These are phyloP conservation scores for Trichosporon sp. DNA, from an alignment of 1,284 basidiomycete species.

Conservation along the genomic window DNA sequence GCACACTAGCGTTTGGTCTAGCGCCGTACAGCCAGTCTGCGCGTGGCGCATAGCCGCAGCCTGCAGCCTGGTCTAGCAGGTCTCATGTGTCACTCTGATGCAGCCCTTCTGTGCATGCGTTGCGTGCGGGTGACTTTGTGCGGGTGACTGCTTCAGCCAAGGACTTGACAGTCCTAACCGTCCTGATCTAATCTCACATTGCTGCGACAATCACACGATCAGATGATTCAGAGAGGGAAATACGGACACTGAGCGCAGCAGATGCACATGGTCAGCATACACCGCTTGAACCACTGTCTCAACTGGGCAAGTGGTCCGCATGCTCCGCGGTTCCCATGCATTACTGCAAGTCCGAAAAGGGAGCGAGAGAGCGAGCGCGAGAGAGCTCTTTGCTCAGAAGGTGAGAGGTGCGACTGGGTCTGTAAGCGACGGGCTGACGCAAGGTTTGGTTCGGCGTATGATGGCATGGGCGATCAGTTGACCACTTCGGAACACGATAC, in stretches of 20 bases:
- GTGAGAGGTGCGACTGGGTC: no score
- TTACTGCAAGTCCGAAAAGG: no score
- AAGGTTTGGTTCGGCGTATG: background rate
- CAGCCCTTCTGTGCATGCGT: background rate
- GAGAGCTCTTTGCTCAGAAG: no score
- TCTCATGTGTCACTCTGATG: background rate
- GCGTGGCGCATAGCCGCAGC: no score
- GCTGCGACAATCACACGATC: background rate
- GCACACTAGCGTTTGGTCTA: background rate
- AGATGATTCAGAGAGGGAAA: background rate
- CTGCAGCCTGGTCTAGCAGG: no score
- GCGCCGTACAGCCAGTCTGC: no score
- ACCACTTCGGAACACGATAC: background rate
- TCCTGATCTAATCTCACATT: background rate
- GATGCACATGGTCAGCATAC: background rate
- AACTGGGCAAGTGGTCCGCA: background rate
- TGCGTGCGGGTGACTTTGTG: background rate
- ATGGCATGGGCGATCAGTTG: background rate
- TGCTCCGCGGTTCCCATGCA: background rate
- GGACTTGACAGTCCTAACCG: background rate
- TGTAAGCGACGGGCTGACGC: background rate
- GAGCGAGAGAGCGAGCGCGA: no score
- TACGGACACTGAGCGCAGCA: no score
- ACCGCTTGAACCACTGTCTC: background rate
- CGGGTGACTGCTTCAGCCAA: background rate